These are phyloP conservation scores for Phytophthora macrochlamydospora DNA, from an alignment of 352 stramenopile genomes.

Conservation along the genomic window DNA sequence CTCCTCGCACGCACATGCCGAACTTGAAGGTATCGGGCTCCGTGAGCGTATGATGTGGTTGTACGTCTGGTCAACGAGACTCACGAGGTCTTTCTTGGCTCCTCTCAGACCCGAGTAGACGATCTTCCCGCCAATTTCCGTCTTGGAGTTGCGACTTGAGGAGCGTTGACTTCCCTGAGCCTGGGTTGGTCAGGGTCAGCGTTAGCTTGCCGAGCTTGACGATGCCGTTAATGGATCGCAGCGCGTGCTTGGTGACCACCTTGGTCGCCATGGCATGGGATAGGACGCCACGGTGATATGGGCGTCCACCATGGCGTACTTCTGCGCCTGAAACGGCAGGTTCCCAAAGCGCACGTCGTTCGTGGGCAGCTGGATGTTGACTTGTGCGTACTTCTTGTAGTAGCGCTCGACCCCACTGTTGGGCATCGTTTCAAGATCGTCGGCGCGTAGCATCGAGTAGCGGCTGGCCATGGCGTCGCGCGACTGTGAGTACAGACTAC, in stretches of 20 bases:
- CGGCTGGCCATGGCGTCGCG: conserved; percentile 36
- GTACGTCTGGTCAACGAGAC: conserved; percentile 54
- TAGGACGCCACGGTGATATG: conserved; percentile 56
- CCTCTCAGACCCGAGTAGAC: conserved; percentile 59
- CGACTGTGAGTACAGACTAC: conserved; percentile 54
- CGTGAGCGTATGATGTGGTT: conserved; percentile 33
- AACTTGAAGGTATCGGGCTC: conserved; percentile 39
- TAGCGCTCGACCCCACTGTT: conserved; percentile 72
- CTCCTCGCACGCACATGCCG: conserved; percentile 61
- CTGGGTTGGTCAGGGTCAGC: conserved; percentile 71
- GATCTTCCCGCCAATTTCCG: conserved; percentile 53
- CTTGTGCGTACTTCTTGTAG: conserved; percentile 86
- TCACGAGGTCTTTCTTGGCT: conserved; percentile 67
- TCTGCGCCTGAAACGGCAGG: conserved; percentile 56
- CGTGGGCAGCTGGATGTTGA: conserved; percentile 46
- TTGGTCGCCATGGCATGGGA: conserved; percentile 55
- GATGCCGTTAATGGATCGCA: conserved; percentile 90
- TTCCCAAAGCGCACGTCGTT: conserved; percentile 76
- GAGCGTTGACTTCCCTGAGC: conserved; percentile 79
- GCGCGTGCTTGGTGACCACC: conserved; percentile 48
- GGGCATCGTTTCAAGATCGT: conserved; percentile 70
- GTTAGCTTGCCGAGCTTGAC: conserved; percentile 56
- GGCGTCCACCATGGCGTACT: conserved; percentile 41
- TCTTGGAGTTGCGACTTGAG: conserved; percentile 63
- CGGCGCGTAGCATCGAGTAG: conserved; percentile 53